Base-by-base conservation (phyloP, 208 protist species). In the Trypanosoma brucei region DNA sequence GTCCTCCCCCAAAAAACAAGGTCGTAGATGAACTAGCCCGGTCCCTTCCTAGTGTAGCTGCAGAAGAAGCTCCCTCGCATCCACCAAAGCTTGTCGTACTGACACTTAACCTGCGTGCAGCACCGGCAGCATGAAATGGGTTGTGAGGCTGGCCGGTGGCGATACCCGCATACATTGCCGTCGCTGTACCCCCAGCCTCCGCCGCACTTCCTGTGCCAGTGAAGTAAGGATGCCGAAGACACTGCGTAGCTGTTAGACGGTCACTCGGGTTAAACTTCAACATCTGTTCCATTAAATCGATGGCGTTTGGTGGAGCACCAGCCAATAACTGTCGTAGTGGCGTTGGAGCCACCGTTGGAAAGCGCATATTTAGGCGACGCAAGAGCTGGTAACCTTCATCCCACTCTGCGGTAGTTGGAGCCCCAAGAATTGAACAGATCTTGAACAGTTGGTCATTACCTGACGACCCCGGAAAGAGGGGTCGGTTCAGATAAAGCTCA, bases 381-480 rank as follows among this genome's bases (percentile, higher is more conserved):
- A 89, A 83, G 9, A 98, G 77, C 68, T 93, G 85, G 50, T 94
- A 81, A 5, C 96, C 96, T 48, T 98, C 95, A 37, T 96, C 89
- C 95, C 96, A 98, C 60, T 84, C 80, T 5, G 62, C 72, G 8
- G 72, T 78, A 13, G 76, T 69, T 1, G 92, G 92, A 0, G 85
- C 70, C 35, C 97, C 97, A 6, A 98, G 79, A 11, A 99, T 92
- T 2, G 88, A 90, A 69, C 88, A 97, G 55, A 98, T 98, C 79
- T 98, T 98, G 76, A 97, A 99, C 22, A 99, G 70, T 75, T 98
- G 84, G 75, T 99, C 97, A 48, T 79, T 85, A 69, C 98, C 96
- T 7, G 81, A 93, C 4, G 80, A 86, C 35, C 97, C 96, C n/a
- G 97, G 97, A 72, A 99, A 98, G 13, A 99, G 81, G 0, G 97